Percentiles rank a stretch among this genome's conserved stretches.
Conservation (phyloP, 2,329 filamentous ascomycete genomes). For the Paecilomyces fulvus region DNA sequence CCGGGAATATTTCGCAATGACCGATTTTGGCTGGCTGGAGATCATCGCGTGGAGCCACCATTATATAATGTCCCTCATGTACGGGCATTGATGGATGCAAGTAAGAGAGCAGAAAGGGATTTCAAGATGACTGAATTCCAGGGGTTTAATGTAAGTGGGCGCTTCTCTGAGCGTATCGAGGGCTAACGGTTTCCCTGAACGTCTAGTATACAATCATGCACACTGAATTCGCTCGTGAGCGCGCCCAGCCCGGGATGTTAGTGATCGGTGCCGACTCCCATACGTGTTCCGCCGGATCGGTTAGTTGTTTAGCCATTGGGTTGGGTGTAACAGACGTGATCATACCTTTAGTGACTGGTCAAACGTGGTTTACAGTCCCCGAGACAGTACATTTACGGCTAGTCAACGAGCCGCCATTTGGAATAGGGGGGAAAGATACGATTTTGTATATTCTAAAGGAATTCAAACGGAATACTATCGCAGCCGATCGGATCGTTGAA, state of each 20-base stretch:
- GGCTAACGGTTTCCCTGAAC: conserved; percentile 1
- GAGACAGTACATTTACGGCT: conserved; percentile 36
- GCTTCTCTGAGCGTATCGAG: neutral
- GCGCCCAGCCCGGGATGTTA: conserved; percentile 38
- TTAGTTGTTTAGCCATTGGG: conserved; percentile 36
- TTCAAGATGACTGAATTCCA: conserved; percentile 40
- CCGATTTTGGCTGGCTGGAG: conserved; percentile 43
- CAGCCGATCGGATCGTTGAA: conserved; percentile 38
- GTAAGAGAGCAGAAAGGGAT: conserved; percentile 28
- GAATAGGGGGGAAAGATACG: conserved; percentile 39
- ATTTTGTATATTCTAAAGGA: conserved; percentile 38
- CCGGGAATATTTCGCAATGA: conserved; percentile 43
- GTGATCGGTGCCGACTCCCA: conserved; percentile 40
- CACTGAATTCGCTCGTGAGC: conserved; percentile 38
- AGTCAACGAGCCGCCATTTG: conserved; percentile 25
- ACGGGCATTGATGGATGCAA: conserved; percentile 28
- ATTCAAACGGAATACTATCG: conserved; percentile 40
- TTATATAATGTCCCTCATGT: conserved; percentile 28
- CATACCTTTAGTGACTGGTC: conserved; percentile 37
- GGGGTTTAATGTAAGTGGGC: conserved; percentile 25
- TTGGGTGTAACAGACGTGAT: conserved; percentile 41
- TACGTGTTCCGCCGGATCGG: conserved; percentile 37
- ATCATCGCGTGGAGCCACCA: conserved; percentile 42
- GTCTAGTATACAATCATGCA: conserved; percentile 36
- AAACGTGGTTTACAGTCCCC: conserved; percentile 42